Conservation (phyloP, 495 filamentous ascomycete species). For the Schizothecium vesticola region DNA sequence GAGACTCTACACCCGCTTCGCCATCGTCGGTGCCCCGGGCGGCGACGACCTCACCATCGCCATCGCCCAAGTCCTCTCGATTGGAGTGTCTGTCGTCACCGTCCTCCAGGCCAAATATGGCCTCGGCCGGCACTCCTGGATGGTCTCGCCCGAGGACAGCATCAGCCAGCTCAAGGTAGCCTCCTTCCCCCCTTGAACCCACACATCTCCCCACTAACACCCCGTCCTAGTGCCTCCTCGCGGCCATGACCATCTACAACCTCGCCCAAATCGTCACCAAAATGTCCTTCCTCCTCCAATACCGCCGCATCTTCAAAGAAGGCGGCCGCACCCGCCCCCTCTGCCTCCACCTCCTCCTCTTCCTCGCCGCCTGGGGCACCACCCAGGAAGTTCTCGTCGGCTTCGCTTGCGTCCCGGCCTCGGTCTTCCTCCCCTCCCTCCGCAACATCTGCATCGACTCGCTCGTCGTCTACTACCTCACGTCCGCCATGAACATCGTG, state of each 20-base stretch:
- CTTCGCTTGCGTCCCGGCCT: constrained; percentile 50
- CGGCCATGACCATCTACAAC: constrained; percentile 20
- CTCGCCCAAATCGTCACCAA: constrained; percentile 31
- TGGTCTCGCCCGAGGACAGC: constrained; percentile 10
- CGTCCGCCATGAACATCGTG: constrained; percentile 32
- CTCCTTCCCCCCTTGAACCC: background rate
- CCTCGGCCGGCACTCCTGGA: constrained; percentile 19
- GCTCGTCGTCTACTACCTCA: constrained; percentile 35
- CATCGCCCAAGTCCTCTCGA: constrained; percentile 17
- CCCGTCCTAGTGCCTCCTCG: constrained; percentile 14
- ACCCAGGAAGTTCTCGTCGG: constrained; percentile 22
- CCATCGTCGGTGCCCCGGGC: constrained; percentile 15
- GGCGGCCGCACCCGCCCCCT: constrained; percentile 5
- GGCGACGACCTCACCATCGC: constrained; percentile 20
- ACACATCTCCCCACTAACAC: background rate
- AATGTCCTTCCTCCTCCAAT: constrained; percentile 34
- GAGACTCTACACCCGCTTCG: constrained; percentile 18
- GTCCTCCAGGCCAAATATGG: constrained; percentile 17
- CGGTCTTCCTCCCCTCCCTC: constrained; percentile 17
- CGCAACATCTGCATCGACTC: constrained; percentile 45
- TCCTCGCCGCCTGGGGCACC: constrained; percentile 18
- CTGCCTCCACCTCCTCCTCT: constrained; percentile 12
- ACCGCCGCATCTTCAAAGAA: constrained; percentile 24
- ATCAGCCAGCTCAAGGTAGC: constrained; percentile 19
- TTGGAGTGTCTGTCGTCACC: constrained; percentile 15